These are phyloP conservation scores for Saussurea involucrata DNA, from an alignment of 129 eudicot genomes.

Conservation along the genomic window DNA sequence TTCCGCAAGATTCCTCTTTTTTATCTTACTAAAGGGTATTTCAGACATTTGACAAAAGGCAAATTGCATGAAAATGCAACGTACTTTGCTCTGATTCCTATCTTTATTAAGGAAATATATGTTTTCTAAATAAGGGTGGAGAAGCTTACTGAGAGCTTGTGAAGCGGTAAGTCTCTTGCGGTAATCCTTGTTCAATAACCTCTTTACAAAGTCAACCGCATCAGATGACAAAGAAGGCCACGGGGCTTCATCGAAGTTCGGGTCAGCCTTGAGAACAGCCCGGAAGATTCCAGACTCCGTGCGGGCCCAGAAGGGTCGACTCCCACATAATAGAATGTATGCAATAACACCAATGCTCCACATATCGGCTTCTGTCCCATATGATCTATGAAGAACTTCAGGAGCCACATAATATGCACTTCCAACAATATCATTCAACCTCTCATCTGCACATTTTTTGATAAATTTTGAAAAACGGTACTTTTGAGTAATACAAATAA, in stretches of 20 bases:
- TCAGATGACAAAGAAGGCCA: constrained; percentile 97
- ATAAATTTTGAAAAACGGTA: neutral
- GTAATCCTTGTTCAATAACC: constrained; percentile 87
- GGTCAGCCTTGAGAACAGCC: constrained; percentile 93
- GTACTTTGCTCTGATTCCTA: neutral
- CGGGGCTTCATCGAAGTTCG: constrained; percentile 85
- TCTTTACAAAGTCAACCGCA: constrained; percentile 89
- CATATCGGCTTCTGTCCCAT: constrained; percentile 99
- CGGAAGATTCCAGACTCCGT: constrained; percentile 97
- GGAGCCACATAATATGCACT: constrained; percentile 99
- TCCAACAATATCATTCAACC: constrained; percentile 96
- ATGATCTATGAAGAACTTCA: constrained; percentile 95
- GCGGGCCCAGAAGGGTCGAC: constrained; percentile 99
- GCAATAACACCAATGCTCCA: constrained; percentile 99
- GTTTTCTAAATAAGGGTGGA: neutral
- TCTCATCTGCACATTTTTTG: constrained; percentile 63
- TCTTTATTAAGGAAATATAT: neutral
- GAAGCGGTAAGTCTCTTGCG: constrained; percentile 98
- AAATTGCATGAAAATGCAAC: too few species aligned
- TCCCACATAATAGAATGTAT: constrained; percentile 94
- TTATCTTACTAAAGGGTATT: neutral
- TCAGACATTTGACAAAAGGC: neutral
- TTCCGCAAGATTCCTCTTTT: neutral
- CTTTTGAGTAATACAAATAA: neutral
- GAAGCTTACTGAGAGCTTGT: constrained; percentile 84